These are phyloP conservation scores for Leishmania guyanensis DNA, from an alignment of 208 protist genomes.

Conservation along the genomic window DNA sequence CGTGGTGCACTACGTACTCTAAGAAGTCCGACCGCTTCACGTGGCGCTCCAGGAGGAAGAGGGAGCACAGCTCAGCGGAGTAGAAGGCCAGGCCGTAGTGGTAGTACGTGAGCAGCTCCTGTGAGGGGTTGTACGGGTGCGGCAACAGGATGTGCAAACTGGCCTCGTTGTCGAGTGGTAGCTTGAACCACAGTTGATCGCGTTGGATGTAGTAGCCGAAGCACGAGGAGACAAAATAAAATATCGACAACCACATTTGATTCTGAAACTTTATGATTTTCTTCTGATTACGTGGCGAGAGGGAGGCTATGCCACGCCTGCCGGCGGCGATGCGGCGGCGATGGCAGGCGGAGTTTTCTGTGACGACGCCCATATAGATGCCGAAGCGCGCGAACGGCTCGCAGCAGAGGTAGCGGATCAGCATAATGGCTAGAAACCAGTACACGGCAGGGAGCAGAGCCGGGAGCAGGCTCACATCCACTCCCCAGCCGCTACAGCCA, in stretches of 20 bases:
- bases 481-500: conserved; percentile 40
- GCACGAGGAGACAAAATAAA: conserved; percentile 53
- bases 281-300: conserved; percentile 34
- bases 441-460: conserved; percentile 37
- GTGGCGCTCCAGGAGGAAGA: conserved; percentile 51
- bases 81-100: conserved; percentile 75
- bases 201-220: conserved; percentile 63
- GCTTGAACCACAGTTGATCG: conserved; percentile 59
- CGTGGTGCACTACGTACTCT: conserved; percentile 72
- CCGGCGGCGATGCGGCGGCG: conserved; percentile 24
- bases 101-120: conserved; percentile 61
- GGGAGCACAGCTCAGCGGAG: conserved; percentile 54
- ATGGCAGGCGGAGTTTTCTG: conserved; percentile 33
- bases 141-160: conserved; percentile 43
- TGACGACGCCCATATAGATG: conserved; percentile 61
- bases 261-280: conserved; percentile 76
- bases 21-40: conserved; percentile 70
- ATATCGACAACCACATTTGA: conserved; percentile 69
- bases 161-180: conserved; percentile 45
- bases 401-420: conserved; percentile 50
- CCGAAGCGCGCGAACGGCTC: conserved; percentile 53
- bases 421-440: conserved; percentile 53
- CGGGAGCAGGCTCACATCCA: conserved; percentile 40
- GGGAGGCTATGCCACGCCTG: conserved; percentile 29
- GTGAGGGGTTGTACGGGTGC: conserved; percentile 56